Conservation (phyloP, 2,329 filamentous ascomycete species). For the Fusarium sp. region DNA sequence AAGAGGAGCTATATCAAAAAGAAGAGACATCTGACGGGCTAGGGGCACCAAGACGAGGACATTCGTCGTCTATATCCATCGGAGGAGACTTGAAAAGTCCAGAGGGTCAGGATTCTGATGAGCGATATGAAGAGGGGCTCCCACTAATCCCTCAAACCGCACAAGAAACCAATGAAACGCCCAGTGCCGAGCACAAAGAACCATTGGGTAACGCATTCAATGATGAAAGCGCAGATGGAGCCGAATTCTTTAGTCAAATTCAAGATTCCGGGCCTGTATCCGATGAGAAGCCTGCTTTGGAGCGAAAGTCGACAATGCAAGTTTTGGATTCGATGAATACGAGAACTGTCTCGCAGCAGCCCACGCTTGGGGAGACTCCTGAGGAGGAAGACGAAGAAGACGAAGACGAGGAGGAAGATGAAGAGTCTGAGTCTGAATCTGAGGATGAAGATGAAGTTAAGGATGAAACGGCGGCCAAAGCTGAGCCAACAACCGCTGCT, state of each 20-base stretch:
- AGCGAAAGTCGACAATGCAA: slow-evolving; percentile 79
- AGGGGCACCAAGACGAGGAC: slow-evolving; percentile 38
- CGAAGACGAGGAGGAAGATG: not conserved
- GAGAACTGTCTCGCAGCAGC: slow-evolving; percentile 50
- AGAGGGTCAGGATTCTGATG: slow-evolving; percentile 64
- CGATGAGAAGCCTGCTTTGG: slow-evolving; percentile 56
- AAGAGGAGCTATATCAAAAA: slow-evolving; percentile 56
- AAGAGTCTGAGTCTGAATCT: not conserved
- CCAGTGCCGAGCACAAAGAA: slow-evolving; percentile 42
- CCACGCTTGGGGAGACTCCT: slow-evolving; percentile 52
- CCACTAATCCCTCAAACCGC: slow-evolving; percentile 68
- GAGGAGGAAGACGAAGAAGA: slow-evolving; percentile 45
- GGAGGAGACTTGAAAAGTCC: slow-evolving; percentile 61
- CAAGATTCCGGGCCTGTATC: slow-evolving; percentile 51
- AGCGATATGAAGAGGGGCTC: slow-evolving; percentile 79
- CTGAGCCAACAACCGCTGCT: slow-evolving; percentile 18
- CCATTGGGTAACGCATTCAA: slow-evolving; percentile 56
- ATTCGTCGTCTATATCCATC: slow-evolving; percentile 56
- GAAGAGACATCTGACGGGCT: slow-evolving; percentile 29
- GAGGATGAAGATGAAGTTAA: not conserved
- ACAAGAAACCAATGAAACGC: slow-evolving; percentile 10
- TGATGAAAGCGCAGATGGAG: slow-evolving; percentile 66
- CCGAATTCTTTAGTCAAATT: slow-evolving; percentile 75
- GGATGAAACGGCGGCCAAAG: slow-evolving; percentile 37
- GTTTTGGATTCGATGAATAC: slow-evolving; percentile 69